phyloP scores from a whole-genome alignment of 441 rosid genomes.

The Corymbia calophylla region DNA sequence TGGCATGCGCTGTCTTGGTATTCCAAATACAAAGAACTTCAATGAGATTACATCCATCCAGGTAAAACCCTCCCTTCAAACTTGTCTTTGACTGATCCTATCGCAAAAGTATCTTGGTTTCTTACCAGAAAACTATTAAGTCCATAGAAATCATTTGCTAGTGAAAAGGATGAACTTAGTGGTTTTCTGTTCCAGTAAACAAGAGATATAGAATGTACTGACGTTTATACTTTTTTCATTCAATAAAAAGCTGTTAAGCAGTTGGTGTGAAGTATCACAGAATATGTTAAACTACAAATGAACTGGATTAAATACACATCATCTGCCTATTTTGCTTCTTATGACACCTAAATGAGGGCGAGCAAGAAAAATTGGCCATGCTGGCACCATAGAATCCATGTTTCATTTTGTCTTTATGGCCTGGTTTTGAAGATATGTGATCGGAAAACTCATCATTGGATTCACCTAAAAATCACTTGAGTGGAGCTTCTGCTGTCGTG shows the following conservation, averaged over 20 bases:
- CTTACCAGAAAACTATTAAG: neutral
- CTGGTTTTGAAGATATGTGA: neutral
- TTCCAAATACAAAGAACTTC: slow-evolving; percentile 98
- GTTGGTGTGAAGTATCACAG: neutral
- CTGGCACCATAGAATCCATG: neutral
- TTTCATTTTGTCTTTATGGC: neutral
- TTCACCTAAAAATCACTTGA: neutral
- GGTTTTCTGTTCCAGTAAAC: neutral
- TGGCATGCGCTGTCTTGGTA: slow-evolving; percentile 99
- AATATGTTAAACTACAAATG: neutral
- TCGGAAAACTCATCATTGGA: neutral
- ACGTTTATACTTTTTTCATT: neutral
- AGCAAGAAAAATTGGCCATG: neutral
- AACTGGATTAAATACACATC: neutral
- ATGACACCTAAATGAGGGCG: neutral
- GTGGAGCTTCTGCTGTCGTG: neutral
- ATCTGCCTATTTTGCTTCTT: neutral
- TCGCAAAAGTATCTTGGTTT: neutral
- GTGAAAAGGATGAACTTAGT: neutral
- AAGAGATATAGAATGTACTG: neutral
- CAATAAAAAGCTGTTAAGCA: neutral
- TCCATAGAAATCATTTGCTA: neutral
- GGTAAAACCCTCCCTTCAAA: slow-evolving; percentile 22
- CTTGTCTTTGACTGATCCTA: neutral
- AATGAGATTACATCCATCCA: slow-evolving; percentile 91